These are phyloP conservation scores for Blastocystis sp. DNA, from an alignment of 352 stramenopile species.

Conservation along the genomic window DNA sequence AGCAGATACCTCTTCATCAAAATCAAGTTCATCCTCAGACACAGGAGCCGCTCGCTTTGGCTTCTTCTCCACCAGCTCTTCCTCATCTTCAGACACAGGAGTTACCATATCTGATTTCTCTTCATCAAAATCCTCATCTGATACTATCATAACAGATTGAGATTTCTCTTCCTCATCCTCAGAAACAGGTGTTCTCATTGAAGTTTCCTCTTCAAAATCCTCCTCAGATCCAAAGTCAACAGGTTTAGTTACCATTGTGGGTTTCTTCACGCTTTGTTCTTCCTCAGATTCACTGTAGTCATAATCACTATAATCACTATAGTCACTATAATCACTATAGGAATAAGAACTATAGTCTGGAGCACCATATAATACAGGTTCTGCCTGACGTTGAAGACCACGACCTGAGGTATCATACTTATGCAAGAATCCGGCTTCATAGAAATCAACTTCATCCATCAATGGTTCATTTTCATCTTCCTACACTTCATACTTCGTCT, in stretches of 20 bases:
- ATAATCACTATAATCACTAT: slow-evolving; percentile 4
- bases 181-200: neutral
- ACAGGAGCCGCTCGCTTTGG: neutral
- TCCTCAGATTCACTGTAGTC: neutral
- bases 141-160: neutral
- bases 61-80: neutral
- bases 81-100: slow-evolving; percentile 15
- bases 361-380: neutral
- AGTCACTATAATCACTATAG: neutral
- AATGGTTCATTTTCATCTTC: neutral
- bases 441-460: slow-evolving; percentile 31
- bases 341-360: neutral
- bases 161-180: neutral
- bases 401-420: neutral
- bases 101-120: neutral
- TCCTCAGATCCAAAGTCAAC: neutral
- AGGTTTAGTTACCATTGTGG: neutral
- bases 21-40: neutral
- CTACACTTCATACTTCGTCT: neutral
- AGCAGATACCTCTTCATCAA: neutral
- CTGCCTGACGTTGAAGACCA: neutral
- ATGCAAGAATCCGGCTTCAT: slow-evolving; percentile 4
- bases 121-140: neutral
- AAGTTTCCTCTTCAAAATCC: neutral
- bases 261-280: neutral